Evolutionary conservation across 441 rosid species (phyloP).

Genomic region (Aleurites moluccanus): DNA sequence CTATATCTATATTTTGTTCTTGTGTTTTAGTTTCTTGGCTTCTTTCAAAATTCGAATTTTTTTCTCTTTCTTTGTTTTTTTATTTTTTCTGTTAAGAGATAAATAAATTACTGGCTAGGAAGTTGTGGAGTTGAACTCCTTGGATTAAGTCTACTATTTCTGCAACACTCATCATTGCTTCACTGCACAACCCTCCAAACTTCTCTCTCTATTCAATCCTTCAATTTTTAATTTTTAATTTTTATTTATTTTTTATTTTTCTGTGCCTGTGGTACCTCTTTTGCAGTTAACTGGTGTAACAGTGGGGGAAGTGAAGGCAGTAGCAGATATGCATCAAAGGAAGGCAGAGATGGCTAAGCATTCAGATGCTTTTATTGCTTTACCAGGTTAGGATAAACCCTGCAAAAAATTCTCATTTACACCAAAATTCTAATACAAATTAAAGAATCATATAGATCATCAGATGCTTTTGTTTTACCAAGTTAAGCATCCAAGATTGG

Average conservation of each 20-base stretch:
- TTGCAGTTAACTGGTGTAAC: slow-evolving; percentile 97
- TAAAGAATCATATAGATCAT: slow-evolving; percentile 19
- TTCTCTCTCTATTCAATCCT: slow-evolving; percentile 23
- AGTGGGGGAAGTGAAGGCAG: slow-evolving; percentile 99
- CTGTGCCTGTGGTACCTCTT: slow-evolving; percentile 24
- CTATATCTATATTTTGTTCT: slow-evolving; percentile 7
- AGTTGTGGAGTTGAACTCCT: slow-evolving; percentile 39
- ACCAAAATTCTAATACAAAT: slow-evolving; percentile 29
- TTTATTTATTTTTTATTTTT: not conserved
- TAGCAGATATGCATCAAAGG: slow-evolving; percentile 98
- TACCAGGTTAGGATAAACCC: slow-evolving; percentile 67
- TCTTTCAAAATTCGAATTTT: slow-evolving; percentile 23
- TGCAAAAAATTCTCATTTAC: slow-evolving; percentile 32
- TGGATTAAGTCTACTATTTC: slow-evolving; percentile 39
- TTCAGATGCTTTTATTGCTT: slow-evolving; percentile 99
- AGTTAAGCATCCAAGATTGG: slow-evolving; percentile 18
- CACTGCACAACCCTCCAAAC: slow-evolving; percentile 61
- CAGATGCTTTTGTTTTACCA: slow-evolving; percentile 26
- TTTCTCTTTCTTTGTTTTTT: slow-evolving; percentile 5
- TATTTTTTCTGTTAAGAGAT: slow-evolving; percentile 10
- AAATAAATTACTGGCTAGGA: slow-evolving; percentile 39
- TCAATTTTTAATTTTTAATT: not conserved
- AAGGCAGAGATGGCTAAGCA: slow-evolving; percentile 99
- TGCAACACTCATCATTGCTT: slow-evolving; percentile 68
- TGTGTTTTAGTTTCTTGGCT: slow-evolving; percentile 34